Evolutionary conservation across 2,329 filamentous ascomycete species (phyloP).

Genomic region (Neophaeococcomyces mojaviensis): DNA sequence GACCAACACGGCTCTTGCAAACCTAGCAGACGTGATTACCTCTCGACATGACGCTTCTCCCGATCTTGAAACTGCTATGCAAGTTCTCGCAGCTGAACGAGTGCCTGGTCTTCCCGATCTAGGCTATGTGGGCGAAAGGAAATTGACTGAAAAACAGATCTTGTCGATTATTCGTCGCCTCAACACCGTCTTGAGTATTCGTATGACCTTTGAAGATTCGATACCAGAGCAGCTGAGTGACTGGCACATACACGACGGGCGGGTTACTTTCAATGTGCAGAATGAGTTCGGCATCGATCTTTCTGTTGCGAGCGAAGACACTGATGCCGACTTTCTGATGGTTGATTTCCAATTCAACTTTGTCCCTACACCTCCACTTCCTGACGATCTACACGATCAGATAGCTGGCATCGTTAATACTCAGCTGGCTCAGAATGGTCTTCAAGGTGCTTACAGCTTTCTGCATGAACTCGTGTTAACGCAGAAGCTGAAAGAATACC

Average conservation of each 20-base stretch:
- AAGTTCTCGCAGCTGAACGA: constrained; percentile 72
- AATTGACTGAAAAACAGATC: constrained; percentile 63
- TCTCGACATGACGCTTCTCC: constrained; percentile 75
- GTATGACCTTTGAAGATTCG: constrained; percentile 77
- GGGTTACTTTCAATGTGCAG: constrained; percentile 76
- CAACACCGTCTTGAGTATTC: constrained; percentile 73
- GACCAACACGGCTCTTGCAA: constrained; percentile 56
- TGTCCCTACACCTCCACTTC: constrained; percentile 58
- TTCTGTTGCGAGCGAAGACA: constrained; percentile 79
- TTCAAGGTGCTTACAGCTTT: constrained; percentile 75
- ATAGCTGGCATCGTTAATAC: constrained; percentile 68
- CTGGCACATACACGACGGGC: constrained; percentile 74
- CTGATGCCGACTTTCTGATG: constrained; percentile 80
- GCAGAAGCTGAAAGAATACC: constrained; percentile 78
- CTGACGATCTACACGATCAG: constrained; percentile 55
- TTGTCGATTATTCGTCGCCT: constrained; percentile 70
- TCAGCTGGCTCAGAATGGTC: constrained; percentile 59
- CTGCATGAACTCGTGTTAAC: constrained; percentile 83
- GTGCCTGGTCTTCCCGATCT: constrained; percentile 74
- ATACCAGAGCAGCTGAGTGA: constrained; percentile 70
- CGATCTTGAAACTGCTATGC: constrained; percentile 80
- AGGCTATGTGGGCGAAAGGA: constrained; percentile 67
- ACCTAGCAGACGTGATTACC: constrained; percentile 65
- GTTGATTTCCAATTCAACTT: constrained; percentile 86
- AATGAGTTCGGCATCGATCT: constrained; percentile 90